Evolutionary conservation across 179 eudicot species (phyloP), one percentile per base, ranked within the genome.

Genomic region (Camellia oleifera): DNA sequence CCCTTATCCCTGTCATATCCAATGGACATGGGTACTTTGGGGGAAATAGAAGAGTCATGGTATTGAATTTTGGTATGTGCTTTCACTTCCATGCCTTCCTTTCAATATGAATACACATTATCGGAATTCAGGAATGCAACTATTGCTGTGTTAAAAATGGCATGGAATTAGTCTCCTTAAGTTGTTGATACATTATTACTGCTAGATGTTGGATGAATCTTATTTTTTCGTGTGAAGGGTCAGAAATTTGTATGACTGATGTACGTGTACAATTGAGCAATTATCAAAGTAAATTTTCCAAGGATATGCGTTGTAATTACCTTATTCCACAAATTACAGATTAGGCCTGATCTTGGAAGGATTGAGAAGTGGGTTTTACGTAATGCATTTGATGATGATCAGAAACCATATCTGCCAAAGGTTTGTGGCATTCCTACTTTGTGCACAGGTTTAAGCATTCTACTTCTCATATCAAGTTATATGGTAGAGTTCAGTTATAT

Each of bases 291-390:
- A 40, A 32, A 6, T 44, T 8, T 60, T 8, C 17, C 10, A 18
- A n/a, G 32, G n/a, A 54, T 15, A 48, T 50, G 18, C 42, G 42
- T 69, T 17, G 7, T 32, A 53, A 52, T 69, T 71, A 23, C 32
- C 64, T 46, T 74, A 3, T 72, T 1, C 57, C 5, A 11, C 62
- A 20, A 32, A 75, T 80, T 75, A 66, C 84, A 94, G 98, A 85
- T 91, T 11, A 92, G 86, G 74, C 93, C 91, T 9, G 89, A 89
- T 20, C 87, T 90, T 81, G 88, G 89, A 46, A 87, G 88, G 46
- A 90, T 94, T 9, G 98, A 94, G 91, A 94, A 93, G 85, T 94
- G 98, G 98, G 79, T 93, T 65, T 87, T 94, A 57, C 88, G 97
- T 74, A 91, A 84, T 83, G 98, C 98, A 77, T 94, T 94, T 63